Evolutionary conservation across 352 stramenopile genomes (phyloP), one percentile per base, ranked within the genome.

Genomic region (Saprolegnia parasitica): DNA sequence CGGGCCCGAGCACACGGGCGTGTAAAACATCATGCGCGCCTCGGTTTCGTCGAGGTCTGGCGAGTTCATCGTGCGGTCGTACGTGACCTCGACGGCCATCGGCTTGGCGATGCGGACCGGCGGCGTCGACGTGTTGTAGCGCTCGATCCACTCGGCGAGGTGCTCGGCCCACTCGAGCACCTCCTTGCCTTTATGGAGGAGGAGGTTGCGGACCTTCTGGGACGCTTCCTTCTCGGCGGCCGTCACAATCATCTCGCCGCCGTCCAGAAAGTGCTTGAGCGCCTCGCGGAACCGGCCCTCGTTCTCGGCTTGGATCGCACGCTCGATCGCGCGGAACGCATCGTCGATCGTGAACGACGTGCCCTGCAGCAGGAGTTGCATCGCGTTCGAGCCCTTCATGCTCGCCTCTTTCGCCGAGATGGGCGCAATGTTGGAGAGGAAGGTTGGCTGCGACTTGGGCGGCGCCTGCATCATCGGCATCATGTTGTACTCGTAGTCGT

Each of bases 61-160:
- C n/a, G 63, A 40, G 0, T 84, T 84, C 23, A 86, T 73, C 81
- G 85, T 93, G 73, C 91, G 79, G 61, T 93, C 82, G 61, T 93
- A 79, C 81, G 82, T 90, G 21, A 84, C 77, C 18, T 56, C 74
- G 0, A 90, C 72, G 6, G 81, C 76, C 49, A 95, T 93, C 20
- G 93, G 83, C 50, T 93, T 93, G 73, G 91, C 84, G 20, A 91
- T 81, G 6, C 87, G 84, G 0, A 85, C 84, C 0, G 85, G 84
- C 11, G 87, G 84, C 39, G 86, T 82, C 71, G 87, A 86, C 46
- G 91, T 86, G 23, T 87, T 74, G 8, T 88, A 67, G n/a, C 86
- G 87, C 73, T 95, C 87, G 54, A 95, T 91, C 80, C 81, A 92
- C 70, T 93, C 85, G 56, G 84, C 93, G 0, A 95, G 77, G 5